Evolutionary conservation across 805 yeast species (phyloP).

Genomic region (Sporopachydermia quercuum): DNA sequence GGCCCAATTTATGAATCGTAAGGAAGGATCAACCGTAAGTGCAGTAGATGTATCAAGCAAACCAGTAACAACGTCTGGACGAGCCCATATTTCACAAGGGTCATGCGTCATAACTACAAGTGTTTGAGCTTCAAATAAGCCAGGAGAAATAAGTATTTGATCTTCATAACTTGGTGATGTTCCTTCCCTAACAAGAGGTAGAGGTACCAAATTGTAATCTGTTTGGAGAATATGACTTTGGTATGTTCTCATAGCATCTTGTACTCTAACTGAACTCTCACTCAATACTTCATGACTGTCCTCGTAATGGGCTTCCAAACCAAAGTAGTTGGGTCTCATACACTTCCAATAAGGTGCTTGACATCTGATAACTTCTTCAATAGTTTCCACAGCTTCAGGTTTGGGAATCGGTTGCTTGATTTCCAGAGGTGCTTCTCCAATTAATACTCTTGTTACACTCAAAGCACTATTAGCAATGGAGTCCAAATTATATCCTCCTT

Average conservation of each 20-base stretch:
- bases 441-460: constrained; percentile 77
- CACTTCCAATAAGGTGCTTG: constrained; percentile 86
- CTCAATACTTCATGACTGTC: neutral
- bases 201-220: constrained; percentile 41
- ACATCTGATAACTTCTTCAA: constrained; percentile 62
- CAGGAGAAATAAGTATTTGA: constrained; percentile 57
- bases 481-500: constrained; percentile 93
- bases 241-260: constrained; percentile 60
- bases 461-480: constrained; percentile 83
- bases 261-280: constrained; percentile 19
- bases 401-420: constrained; percentile 53
- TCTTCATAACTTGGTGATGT: constrained; percentile 39
- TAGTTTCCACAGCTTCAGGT: constrained; percentile 60
- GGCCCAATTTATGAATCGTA: constrained; percentile 59
- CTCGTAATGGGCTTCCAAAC: neutral
- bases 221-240: constrained; percentile 46
- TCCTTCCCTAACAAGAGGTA: constrained; percentile 43
- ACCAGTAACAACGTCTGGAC: constrained; percentile 67
- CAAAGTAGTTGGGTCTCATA: constrained; percentile 45
- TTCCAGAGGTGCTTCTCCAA: constrained; percentile 83
- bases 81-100: constrained; percentile 87
- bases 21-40: constrained; percentile 60
- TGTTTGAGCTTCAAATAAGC: constrained; percentile 47
- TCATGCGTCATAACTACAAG: constrained; percentile 70
- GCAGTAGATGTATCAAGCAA: constrained; percentile 58